Base-by-base conservation (phyloP, 345 rosid species). In the Turritis glabra region DNA sequence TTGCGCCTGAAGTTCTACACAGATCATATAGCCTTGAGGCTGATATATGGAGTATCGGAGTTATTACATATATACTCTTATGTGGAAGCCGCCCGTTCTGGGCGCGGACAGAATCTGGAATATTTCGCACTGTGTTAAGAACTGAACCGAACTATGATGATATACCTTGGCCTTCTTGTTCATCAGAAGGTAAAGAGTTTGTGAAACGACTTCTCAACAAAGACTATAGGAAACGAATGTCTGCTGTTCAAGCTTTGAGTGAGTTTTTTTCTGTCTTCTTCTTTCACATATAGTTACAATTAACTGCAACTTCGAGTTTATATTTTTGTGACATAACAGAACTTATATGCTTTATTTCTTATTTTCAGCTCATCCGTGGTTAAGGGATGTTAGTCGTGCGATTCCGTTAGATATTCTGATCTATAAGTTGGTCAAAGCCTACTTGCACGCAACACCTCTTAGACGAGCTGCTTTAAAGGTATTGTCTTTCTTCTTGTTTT, bases 11-110 rank as follows among this genome's bases (percentile, higher is more conserved):
- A 83, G 96, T 90, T 75, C 82, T 90, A 72, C 96, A 88, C 75
- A 85, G 96, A 82, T 90, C 92, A 53, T 90, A 90, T 78, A 84
- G 90, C 64, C 80, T 79, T 61, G 96, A 90, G 50, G 96, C 90
- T 67, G 96, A 90, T 81, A 85, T 90, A 73, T 90, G 96, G 96
- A 90, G 96, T 79, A 84, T 90, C 38, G 96, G 96, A 30, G 93
- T 90, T 53, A 90, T 90, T 75, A 70, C 89, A 21, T 90, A 87
- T 80, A 90, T 90, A 80, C 83, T 90, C 75, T 74, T 90, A 78
- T 88, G 91, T 71, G 96, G 96, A 73, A 90, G 96, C 80, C 84
- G 96, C 9, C 96, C 96, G 29, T 90, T 90, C 62, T 90, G 93
- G 96, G 93, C 93, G 66, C 78, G 96, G 54, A 88, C 96, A 8